Evolutionary conservation across 1,284 basidiomycete species (phyloP).

Genomic region (Stereum hirsutum): DNA sequence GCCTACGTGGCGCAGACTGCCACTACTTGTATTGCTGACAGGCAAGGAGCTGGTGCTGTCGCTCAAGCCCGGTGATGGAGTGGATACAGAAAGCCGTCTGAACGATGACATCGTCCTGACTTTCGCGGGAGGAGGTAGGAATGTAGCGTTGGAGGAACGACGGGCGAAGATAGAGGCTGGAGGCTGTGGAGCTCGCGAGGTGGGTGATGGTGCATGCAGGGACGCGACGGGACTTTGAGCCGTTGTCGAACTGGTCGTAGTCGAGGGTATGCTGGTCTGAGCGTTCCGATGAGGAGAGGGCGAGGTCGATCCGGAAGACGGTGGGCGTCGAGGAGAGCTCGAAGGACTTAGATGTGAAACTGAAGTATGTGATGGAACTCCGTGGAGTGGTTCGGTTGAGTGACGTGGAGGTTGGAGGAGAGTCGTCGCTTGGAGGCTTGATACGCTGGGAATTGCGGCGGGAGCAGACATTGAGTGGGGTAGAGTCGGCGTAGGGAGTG

Average conservation of each 20-base stretch:
- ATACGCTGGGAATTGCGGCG: slow-evolving; percentile 24
- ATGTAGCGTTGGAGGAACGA: slow-evolving; percentile 6
- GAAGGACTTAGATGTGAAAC: not conserved
- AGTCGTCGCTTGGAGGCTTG: slow-evolving; percentile 1
- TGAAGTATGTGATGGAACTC: slow-evolving; percentile 6
- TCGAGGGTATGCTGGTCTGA: not conserved
- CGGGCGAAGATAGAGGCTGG: slow-evolving; percentile 17
- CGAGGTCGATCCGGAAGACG: slow-evolving; percentile 35
- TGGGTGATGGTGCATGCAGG: slow-evolving; percentile 23
- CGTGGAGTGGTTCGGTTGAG: slow-evolving; percentile 2
- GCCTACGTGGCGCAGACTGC: slow-evolving; percentile 53
- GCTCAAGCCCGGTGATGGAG: slow-evolving; percentile 12
- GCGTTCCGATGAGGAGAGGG: slow-evolving; percentile 39
- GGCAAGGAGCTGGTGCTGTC: slow-evolving; percentile 17
- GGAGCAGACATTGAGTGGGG: slow-evolving; percentile 36
- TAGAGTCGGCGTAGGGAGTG: slow-evolving; percentile 16
- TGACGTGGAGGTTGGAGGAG: slow-evolving; percentile 5
- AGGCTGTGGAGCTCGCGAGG: too few species aligned
- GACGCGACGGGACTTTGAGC: slow-evolving; percentile 14
- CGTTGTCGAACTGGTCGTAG: slow-evolving; percentile 38
- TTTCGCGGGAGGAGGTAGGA: slow-evolving; percentile 6
- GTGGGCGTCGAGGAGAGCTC: not conserved
- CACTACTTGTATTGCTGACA: too few species aligned
- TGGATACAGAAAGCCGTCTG: slow-evolving; percentile 10
- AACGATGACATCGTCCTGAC: slow-evolving; percentile 19